Percentiles rank a stretch among this genome's conserved stretches.
Evolutionary conservation across 2,329 filamentous ascomycete species (phyloP).

Genomic region (Fusarium sp.): DNA sequence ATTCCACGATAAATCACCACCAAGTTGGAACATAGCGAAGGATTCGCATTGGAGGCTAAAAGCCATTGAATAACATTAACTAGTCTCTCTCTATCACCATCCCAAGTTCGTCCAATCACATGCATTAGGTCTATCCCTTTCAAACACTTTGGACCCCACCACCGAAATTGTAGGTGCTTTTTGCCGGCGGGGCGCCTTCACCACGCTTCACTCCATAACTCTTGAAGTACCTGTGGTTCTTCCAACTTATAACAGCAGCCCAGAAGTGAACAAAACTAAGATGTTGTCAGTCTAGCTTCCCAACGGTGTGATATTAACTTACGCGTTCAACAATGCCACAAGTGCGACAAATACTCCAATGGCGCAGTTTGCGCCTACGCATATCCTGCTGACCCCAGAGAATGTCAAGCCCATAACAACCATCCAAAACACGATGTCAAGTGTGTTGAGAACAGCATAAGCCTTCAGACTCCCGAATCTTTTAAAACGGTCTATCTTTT

Average conservation of each 20-base stretch:
- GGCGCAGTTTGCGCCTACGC: conserved; percentile 29
- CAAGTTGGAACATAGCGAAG: no score
- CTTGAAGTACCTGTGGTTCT: conserved; percentile 17
- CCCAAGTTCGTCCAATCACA: no score
- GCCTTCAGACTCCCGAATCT: conserved; percentile 42
- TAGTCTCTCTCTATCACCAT: no score
- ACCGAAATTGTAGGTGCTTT: neutral
- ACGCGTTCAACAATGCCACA: conserved; percentile 10
- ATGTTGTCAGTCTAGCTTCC: no score
- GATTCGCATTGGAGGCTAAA: no score
- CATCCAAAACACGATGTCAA: conserved; percentile 46
- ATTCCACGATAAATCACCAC: no score
- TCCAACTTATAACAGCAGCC: conserved; percentile 25
- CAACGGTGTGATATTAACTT: no score
- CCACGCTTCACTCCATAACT: conserved; percentile 2
- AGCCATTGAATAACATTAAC: no score
- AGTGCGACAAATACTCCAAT: conserved; percentile 30
- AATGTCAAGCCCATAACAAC: conserved; percentile 44
- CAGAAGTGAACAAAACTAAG: conserved; percentile 10
- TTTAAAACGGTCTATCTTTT: conserved; percentile 46
- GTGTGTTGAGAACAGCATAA: conserved; percentile 40
- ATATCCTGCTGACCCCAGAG: conserved; percentile 21
- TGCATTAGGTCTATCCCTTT: no score
- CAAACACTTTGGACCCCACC: neutral
- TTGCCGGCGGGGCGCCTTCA: accelerated